Conservation (phyloP, 108 stramenopile genomes). For the Cyclotella choctawhatcheeana region DNA sequence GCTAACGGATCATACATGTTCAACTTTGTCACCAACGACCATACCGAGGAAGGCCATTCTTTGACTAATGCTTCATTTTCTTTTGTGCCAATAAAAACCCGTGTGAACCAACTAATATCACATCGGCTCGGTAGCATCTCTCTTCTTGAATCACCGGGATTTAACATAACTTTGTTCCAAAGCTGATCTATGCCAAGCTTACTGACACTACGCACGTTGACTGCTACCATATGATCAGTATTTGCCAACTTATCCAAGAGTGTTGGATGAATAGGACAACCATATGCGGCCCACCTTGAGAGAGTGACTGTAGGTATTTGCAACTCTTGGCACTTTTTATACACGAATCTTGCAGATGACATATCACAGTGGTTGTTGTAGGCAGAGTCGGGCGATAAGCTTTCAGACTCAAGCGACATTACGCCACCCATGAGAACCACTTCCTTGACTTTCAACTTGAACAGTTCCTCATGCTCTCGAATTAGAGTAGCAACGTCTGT, state of each 20-base stretch:
- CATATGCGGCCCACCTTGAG: constrained; percentile 56
- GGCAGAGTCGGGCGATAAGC: constrained; percentile 47
- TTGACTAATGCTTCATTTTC: constrained; percentile 24
- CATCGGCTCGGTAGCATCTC: constrained; percentile 52
- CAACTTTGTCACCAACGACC: constrained; percentile 41
- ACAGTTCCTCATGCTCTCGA: constrained; percentile 47
- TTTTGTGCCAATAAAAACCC: constrained; percentile 36
- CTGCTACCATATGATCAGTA: constrained; percentile 55
- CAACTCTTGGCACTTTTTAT: constrained; percentile 48
- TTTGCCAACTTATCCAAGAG: constrained; percentile 39
- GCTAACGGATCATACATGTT: constrained; percentile 57
- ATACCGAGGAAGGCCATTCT: constrained; percentile 38
- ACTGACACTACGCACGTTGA: constrained; percentile 41
- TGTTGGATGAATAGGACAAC: constrained; percentile 43
- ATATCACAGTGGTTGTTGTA: constrained; percentile 56
- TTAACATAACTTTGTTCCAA: constrained; percentile 51
- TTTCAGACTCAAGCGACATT: constrained; percentile 33
- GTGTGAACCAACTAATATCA: constrained; percentile 51
- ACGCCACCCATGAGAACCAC: constrained; percentile 54
- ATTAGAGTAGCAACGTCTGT: constrained; percentile 49
- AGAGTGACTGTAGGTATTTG: constrained; percentile 46
- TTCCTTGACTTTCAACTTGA: constrained; percentile 50
- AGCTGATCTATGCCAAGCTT: constrained; percentile 44
- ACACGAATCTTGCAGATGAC: constrained; percentile 45
- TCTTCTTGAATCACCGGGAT: constrained; percentile 39